Evolutionary conservation across 2,329 filamentous ascomycete species (phyloP), one percentile per base, ranked within the genome.

Genomic region (Chrysoporthe puriensis): DNA sequence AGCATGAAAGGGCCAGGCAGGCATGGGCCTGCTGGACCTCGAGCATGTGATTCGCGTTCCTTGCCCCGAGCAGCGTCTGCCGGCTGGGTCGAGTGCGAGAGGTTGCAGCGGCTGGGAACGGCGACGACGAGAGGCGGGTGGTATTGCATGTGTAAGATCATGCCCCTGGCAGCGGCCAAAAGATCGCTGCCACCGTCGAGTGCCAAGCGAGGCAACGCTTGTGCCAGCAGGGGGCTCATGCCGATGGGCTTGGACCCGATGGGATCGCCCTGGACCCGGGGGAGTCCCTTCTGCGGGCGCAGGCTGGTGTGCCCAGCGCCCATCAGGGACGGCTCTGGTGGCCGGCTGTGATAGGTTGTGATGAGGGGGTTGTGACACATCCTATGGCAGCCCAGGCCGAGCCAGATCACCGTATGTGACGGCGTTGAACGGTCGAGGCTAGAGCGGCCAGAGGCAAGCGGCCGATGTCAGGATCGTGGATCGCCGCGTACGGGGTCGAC

Each of bases 141-240:
- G 40, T 44, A 61, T 64, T 68, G 62, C 66, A 68, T 52, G 42
- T 62, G 50, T 14, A 32, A 65, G 40, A 34, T 26, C 32, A 46
- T 42, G 54, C 52, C 60, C 67, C 63, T 66, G 52, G 52, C 59
- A 66, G 46, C 62, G 67, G 59, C 67, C 44, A 48, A 56, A 62
- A 61, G n/a, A 66, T 32, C 42, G 63, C 50, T 63, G 59, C 40
- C 50, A 56, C 59, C 43, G 42, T 44, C 21, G 13, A 61, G 58
- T 9, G 58, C 21, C 42, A 48, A 34, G 58, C 21, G 11, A 8
- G 32, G 42, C 43, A 46, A 46, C 43, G 59, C 59, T 61, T 6
- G 42, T 32, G 42, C 40, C 58, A 60, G 42, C 58, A 40, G 58
- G 40, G 36, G 36, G 21, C 18, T 13, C n/a, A 34, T 11, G 8